Conservation (phyloP, 345 rosid genomes). For the Pugionium cornutum region DNA sequence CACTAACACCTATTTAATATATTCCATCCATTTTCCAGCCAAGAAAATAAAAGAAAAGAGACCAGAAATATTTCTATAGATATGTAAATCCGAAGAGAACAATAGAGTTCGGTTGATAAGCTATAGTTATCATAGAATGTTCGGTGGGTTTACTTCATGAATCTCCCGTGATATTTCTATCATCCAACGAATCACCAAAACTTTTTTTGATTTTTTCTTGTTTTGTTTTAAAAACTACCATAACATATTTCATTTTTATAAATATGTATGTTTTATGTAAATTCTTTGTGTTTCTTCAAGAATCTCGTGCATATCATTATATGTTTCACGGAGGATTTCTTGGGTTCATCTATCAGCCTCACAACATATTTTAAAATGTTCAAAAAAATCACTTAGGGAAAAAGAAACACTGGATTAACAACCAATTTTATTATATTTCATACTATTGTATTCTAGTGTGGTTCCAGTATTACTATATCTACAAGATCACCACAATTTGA, state of each 20-base stretch:
- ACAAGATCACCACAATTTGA: background rate
- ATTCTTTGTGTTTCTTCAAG: slow-evolving; percentile 7
- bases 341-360: background rate
- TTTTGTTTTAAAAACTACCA: background rate
- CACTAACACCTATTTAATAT: background rate
- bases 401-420: background rate
- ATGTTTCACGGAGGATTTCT: background rate
- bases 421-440: background rate
- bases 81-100: background rate
- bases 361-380: background rate
- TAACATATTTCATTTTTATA: background rate
- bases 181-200: background rate
- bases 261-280: background rate
- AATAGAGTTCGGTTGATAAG: slow-evolving; percentile 12
- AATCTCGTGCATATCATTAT: slow-evolving; percentile 16
- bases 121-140: background rate
- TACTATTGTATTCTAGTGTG: background rate
- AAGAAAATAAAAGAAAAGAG: background rate
- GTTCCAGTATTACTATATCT: background rate
- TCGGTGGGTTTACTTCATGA: background rate
- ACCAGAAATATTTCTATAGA: slow-evolving; percentile 1
- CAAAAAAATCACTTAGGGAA: background rate
- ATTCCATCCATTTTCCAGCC: background rate
- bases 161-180: background rate
- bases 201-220: background rate